Evolutionary conservation across 2,329 filamentous ascomycete genomes (phyloP), one percentile per base, ranked within the genome.

Genomic region (Elsinoe ampelina): DNA sequence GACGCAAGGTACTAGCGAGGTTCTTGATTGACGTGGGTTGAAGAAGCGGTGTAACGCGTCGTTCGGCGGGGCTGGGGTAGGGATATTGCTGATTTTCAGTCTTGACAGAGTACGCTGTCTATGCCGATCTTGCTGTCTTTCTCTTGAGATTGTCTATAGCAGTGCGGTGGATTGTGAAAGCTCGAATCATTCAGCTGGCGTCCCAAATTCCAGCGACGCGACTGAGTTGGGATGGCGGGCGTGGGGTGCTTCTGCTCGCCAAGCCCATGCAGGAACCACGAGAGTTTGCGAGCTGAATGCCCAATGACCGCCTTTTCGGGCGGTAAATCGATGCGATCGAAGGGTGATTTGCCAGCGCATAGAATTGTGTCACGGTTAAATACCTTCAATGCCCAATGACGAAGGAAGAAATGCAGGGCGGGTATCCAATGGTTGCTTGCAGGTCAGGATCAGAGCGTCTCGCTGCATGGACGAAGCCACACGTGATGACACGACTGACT

Each of bases 1-100:
- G 55, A 41, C 55, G 58, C 58, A 59, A 59, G 58, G 58, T 54
- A 47, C 58, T 57, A 45, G 19, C 47, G 36, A 19, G 15, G 39
- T 19, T 34, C n/a, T 48, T 38, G 36, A 3, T 43, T 26, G 10
- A 39, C 11, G 26, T 55, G 39, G 34, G 52, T n/a, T 35, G 15
- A 26, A 34, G 8, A 12, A 38, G 56, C 56, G 56, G 56, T 58
- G 48, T 58, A 58, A 58, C 48, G 39, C 54, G 57, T 51, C 51
- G 20, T 20, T 51, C 12, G 15, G 57, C 45, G 19, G 45, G 32
- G 22, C 34, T 17, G 32, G 45, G 22, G 26, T 11, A 35, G 45
- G 26, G 45, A 17, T 50, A 10, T 15, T 35, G 45, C 45, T 34
- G 10, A 26, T 50, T 50, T 50, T 50, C 45, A 50, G 34, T 45